phyloP scores from a whole-genome alignment of 2,329 filamentous ascomycete genomes.

The Waltergamsia citrina region DNA sequence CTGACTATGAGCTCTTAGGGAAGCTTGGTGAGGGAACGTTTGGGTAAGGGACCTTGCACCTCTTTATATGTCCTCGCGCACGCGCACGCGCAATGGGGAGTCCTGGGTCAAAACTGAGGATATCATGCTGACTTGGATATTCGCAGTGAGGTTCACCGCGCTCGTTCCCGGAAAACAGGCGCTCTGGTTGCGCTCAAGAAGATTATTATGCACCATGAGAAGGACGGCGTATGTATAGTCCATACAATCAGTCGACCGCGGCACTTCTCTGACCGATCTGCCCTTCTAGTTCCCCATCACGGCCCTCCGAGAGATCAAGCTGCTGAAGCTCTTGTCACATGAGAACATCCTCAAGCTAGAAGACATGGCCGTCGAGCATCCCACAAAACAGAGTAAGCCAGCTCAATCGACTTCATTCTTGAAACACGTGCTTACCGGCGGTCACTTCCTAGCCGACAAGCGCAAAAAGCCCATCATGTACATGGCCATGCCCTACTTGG shows the following conservation, averaged over 20 bases:
- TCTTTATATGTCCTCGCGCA: neutral
- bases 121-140: neutral
- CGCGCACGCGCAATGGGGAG: too few relatives aligned
- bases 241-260: neutral
- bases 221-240: constrained; percentile 64
- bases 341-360: constrained; percentile 77
- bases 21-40: constrained; percentile 95
- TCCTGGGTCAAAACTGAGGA: too few relatives aligned
- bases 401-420: neutral
- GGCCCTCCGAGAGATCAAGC: constrained; percentile 91
- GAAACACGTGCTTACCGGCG: neutral
- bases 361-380: constrained; percentile 91
- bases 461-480: constrained; percentile 83
- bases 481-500: constrained; percentile 99
- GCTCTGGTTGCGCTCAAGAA: constrained; percentile 86
- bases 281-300: constrained; percentile 89
- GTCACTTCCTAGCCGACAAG: constrained; percentile 51
- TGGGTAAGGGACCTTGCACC: constrained; percentile 44
- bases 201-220: constrained; percentile 99
- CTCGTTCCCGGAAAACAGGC: constrained; percentile 64
- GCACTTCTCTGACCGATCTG: constrained; percentile 7
- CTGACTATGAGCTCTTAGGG: constrained; percentile 67
- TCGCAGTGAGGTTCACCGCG: constrained; percentile 78
- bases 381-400: constrained; percentile 46
- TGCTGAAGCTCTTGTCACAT: constrained; percentile 91